Evolutionary conservation across 192 early-diverging fungal species (phyloP).

Genomic region (Gryganskiella cystojenkinii): DNA sequence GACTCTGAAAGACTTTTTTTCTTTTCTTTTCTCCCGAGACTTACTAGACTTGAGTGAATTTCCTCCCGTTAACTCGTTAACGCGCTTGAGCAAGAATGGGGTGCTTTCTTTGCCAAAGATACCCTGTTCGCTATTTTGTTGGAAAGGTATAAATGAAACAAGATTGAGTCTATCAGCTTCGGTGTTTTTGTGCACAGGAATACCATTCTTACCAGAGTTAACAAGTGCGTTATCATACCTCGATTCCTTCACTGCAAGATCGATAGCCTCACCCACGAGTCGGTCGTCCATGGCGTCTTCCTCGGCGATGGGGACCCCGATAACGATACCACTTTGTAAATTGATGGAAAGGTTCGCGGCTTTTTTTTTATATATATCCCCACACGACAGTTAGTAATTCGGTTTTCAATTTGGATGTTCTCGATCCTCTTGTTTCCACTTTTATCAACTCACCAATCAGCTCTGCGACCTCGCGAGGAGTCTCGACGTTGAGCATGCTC

Average conservation of each 20-base stretch:
- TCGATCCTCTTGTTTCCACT: no score
- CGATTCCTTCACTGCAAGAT: conserved; percentile 76
- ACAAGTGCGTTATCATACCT: no score
- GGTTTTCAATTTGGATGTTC: no score
- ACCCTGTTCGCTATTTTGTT: conserved; percentile 55
- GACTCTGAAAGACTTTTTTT: no score
- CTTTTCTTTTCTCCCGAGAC: conserved; percentile 5
- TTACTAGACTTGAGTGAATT: conserved; percentile 82
- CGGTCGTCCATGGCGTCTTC: conserved; percentile 68
- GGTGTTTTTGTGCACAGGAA: no score
- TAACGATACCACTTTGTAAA: conserved; percentile 82
- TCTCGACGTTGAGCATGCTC: conserved; percentile 64
- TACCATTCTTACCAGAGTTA: no score
- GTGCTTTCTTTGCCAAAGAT: conserved; percentile 91
- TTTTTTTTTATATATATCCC: no score
- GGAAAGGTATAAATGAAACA: background rate
- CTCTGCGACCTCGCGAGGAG: conserved; percentile 62
- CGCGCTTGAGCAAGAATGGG: conserved; percentile 90
- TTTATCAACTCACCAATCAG: conserved; percentile 62
- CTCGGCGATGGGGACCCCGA: conserved; percentile 91
- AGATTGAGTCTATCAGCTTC: no score
- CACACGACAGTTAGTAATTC: no score
- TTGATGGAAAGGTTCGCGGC: conserved; percentile 70
- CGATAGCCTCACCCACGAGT: conserved; percentile 77
- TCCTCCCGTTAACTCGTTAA: conserved; percentile 86